phyloP scores from a whole-genome alignment of 352 stramenopile species.

The Pythium chondricola region DNA sequence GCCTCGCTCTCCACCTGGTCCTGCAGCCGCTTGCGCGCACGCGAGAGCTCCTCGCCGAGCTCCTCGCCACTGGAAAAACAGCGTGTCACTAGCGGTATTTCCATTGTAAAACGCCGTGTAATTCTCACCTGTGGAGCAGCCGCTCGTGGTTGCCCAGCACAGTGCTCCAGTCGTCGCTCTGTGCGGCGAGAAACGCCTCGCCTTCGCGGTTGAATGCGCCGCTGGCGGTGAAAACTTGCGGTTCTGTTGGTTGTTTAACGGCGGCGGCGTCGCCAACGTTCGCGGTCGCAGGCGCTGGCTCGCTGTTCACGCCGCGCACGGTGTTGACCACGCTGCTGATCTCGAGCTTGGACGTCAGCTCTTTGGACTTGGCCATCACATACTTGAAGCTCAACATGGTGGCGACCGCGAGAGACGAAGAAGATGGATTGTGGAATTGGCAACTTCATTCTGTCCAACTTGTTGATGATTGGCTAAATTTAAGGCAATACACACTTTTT shows the following conservation, averaged over 20 bases:
- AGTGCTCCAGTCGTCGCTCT: slow-evolving; percentile 28
- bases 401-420: too few relatives aligned
- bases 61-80: slow-evolving; percentile 48
- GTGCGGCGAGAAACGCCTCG: slow-evolving; percentile 32
- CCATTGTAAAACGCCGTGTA: too few relatives aligned
- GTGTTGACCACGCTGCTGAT: slow-evolving; percentile 14
- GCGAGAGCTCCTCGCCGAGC: slow-evolving; percentile 32
- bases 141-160: slow-evolving; percentile 32
- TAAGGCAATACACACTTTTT: background rate
- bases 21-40: slow-evolving; percentile 39
- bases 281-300: slow-evolving; percentile 11
- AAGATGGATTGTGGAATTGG: too few relatives aligned
- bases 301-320: slow-evolving; percentile 2
- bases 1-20: slow-evolving; percentile 61
- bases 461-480: slow-evolving; percentile 9
- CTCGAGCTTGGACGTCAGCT: slow-evolving; percentile 57
- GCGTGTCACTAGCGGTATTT: too few relatives aligned
- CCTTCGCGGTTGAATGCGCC: slow-evolving; percentile 12
- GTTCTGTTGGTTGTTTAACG: slow-evolving; percentile 3
- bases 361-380: slow-evolving; percentile 70
- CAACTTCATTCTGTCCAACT: too few relatives aligned
- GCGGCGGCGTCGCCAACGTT: slow-evolving; percentile 10
- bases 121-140: slow-evolving; percentile 39
- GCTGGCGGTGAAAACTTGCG: background rate
- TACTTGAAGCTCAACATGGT: slow-evolving; percentile 67